Evolutionary conservation across 2,329 filamentous ascomycete genomes (phyloP), one percentile per base, ranked within the genome.

Genomic region (Apiospora saccharicola): DNA sequence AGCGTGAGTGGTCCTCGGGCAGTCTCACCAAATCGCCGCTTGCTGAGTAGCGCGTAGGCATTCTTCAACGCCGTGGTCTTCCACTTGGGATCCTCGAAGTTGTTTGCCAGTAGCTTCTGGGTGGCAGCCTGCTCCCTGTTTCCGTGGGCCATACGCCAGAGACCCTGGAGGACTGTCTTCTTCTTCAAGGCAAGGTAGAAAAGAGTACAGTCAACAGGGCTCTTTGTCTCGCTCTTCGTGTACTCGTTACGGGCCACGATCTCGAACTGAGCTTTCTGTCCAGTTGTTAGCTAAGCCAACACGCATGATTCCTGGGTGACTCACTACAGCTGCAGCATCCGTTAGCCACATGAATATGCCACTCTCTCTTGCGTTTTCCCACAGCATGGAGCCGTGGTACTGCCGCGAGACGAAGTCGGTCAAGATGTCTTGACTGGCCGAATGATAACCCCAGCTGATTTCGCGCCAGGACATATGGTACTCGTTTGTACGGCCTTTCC

Each of bases 271-370:
- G 89, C 82, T 80, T 88, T 90, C 92, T 94, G 76, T 72, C 51
- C 47, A 51, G 30, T 57, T 5, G 68, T 70, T 70, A 57, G 46
- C 47, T 44, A 2, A 24, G 6, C 0, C 46, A 5, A 30, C 4
- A 10, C 49, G 19, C 3, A 24, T 26, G 22, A 1, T 70, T 2
- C 8, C 14, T 12, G 47, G 49, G 22, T 12, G 16, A 81, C 91
- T 82, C 86, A 96, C 94, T 80, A 98, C 85, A 30, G 94, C 91
- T 71, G 88, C 89, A 24, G 87, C 82, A 81, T 98, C 95, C 0
- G 91, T 90, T 75, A 99, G 87, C 96, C 96, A 99, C 91, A 98
- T 96, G 79, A 98, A 98, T 71, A 98, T 88, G 14, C 96, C 96
- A 75, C 93, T 94, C 79, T 97, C 93, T 67, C 93, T 89, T 1